phyloP scores from a whole-genome alignment of 2,329 filamentous ascomycete species.

The Macrophomina pseudophaseolina region DNA sequence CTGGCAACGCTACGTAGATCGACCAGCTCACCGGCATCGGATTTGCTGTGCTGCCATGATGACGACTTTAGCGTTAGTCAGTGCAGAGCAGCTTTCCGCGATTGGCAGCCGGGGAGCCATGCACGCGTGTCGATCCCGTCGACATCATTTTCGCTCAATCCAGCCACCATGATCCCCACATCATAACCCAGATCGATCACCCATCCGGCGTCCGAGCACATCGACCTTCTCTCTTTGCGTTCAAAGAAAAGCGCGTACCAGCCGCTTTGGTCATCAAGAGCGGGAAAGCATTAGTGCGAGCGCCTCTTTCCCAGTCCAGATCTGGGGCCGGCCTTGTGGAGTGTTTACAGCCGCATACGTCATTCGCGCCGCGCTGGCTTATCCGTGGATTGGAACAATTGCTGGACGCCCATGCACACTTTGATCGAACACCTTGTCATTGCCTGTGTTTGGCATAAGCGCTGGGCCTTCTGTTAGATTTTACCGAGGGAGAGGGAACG shows the following conservation, averaged over 20 bases:
- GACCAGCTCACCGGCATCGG: not conserved
- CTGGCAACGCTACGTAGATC: too few relatives aligned
- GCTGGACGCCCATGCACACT: not conserved
- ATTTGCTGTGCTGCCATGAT: not conserved
- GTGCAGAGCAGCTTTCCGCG: not conserved
- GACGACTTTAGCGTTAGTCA: not conserved
- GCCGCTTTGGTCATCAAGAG: not conserved
- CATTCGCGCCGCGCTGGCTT: not conserved
- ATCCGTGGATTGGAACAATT: too few relatives aligned
- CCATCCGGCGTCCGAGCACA: not conserved
- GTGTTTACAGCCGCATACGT: constrained; percentile 15
- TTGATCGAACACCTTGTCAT: not conserved
- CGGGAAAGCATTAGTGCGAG: too few relatives aligned
- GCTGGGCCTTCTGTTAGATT: too few relatives aligned
- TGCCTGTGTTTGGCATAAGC: constrained; percentile 7
- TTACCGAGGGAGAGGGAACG: too few relatives aligned
- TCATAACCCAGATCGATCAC: not conserved
- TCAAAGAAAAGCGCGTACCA: not conserved
- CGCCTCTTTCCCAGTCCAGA: too few relatives aligned
- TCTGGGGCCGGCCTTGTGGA: not conserved
- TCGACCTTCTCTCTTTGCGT: not conserved
- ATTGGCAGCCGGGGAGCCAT: not conserved
- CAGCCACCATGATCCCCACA: not conserved
- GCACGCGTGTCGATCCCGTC: constrained; percentile 6
- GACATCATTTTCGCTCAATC: constrained; percentile 12